Evolutionary conservation across 2,329 filamentous ascomycete species (phyloP).

Genomic region (Penicillium occitanis): DNA sequence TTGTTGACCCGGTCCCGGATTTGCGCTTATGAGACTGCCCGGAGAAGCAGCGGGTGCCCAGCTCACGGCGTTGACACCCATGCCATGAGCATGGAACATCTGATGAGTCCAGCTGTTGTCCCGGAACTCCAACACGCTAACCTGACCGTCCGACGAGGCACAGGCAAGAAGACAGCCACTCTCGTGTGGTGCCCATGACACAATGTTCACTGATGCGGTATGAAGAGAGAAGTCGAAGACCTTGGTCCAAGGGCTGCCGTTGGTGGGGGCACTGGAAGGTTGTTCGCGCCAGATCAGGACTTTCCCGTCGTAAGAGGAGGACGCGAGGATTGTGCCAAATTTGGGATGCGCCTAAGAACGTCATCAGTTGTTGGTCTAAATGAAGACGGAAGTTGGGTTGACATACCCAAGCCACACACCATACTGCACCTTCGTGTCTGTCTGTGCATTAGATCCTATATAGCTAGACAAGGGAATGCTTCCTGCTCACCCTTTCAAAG

Average conservation of each 20-base stretch:
- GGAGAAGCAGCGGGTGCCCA: constrained; percentile 88
- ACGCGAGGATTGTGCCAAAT: constrained; percentile 96
- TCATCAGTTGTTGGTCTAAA: neutral
- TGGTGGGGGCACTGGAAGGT: constrained; percentile 40
- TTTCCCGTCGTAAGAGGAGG: constrained; percentile 93
- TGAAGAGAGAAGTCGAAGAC: constrained; percentile 92
- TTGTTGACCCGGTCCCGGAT: constrained; percentile 62
- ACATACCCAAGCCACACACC: constrained; percentile 87
- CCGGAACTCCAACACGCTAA: constrained; percentile 93
- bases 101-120: constrained; percentile 90
- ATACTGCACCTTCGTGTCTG: constrained; percentile 95
- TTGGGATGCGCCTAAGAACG: constrained; percentile 77
- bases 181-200: constrained; percentile 97
- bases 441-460: constrained; percentile 17
- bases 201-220: constrained; percentile 94
- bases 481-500: constrained; percentile 75
- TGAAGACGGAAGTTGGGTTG: neutral
- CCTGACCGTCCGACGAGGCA: constrained; percentile 89
- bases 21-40: constrained; percentile 78
- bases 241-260: constrained; percentile 66
- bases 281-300: constrained; percentile 98
- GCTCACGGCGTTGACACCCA: constrained; percentile 92
- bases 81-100: constrained; percentile 86
- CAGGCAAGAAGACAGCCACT: constrained; percentile 91
- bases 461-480: neutral